These are phyloP conservation scores for Liriodendron chinense DNA, from an alignment of 164 flowering plant genomes.

Conservation along the genomic window DNA sequence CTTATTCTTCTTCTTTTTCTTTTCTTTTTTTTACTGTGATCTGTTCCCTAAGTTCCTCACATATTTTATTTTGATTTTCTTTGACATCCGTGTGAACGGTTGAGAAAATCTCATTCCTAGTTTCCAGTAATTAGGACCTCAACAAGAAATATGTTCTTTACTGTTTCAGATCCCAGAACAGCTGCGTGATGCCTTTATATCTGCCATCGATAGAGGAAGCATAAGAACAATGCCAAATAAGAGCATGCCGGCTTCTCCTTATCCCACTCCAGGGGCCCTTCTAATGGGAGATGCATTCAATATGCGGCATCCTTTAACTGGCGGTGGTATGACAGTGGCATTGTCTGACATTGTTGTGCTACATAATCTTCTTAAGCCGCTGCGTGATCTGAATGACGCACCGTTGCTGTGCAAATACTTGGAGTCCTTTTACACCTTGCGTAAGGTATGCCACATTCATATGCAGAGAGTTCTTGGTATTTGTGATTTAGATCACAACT, in stretches of 20 bases:
- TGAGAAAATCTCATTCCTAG: not conserved
- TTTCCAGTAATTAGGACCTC: not conserved
- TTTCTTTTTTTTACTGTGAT: too few relatives aligned
- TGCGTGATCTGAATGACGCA: slow-evolving; percentile 66
- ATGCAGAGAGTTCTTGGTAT: not conserved
- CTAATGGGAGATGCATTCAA: slow-evolving; percentile 95
- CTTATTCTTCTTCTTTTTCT: too few relatives aligned
- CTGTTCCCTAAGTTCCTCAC: not conserved
- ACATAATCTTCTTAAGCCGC: slow-evolving; percentile 71
- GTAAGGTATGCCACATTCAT: slow-evolving; percentile 41
- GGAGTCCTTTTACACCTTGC: slow-evolving; percentile 76
- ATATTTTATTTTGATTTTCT: too few relatives aligned
- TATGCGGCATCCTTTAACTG: slow-evolving; percentile 92
- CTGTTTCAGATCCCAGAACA: slow-evolving; percentile 59
- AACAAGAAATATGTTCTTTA: not conserved
- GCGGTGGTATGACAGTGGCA: slow-evolving; percentile 95
- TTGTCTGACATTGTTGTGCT: slow-evolving; percentile 83
- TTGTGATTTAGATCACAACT: not conserved
- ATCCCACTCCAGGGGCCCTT: slow-evolving; percentile 87
- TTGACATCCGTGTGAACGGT: not conserved
- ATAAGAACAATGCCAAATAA: slow-evolving; percentile 90
- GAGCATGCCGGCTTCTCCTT: slow-evolving; percentile 98
- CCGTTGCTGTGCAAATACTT: slow-evolving; percentile 67
- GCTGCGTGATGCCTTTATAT: slow-evolving; percentile 58
- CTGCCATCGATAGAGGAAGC: slow-evolving; percentile 77